A percentile compares a stretch with the other conserved stretches of the same genome.
Conservation (phyloP, 2,329 filamentous ascomycete genomes). For the Exutisphaerella laricina region DNA sequence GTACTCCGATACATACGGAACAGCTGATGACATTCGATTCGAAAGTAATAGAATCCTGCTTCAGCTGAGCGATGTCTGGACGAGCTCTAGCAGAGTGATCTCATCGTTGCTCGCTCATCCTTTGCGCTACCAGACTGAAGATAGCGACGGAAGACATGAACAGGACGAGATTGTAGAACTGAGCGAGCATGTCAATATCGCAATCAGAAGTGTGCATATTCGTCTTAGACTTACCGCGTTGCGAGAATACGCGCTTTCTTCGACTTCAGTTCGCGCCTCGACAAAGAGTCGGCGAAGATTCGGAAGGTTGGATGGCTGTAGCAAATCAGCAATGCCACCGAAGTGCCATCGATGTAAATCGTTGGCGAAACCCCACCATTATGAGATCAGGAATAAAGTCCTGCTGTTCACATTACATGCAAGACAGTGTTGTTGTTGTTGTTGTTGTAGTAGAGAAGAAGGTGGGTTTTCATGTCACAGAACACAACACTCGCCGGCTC, state of each 20-base stretch:
- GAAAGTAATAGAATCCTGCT: not conserved
- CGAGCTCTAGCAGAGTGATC: not conserved
- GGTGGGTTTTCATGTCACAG: too few species aligned
- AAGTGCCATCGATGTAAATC: too few species aligned
- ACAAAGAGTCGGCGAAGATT: constrained; percentile 96
- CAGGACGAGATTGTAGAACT: constrained; percentile 97
- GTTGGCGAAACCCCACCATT: too few species aligned
- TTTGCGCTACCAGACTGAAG: constrained; percentile 88
- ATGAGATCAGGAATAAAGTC: too few species aligned
- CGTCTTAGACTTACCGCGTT: constrained; percentile 65
- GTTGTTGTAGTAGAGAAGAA: too few species aligned
- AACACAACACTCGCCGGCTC: too few species aligned
- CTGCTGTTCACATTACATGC: too few species aligned
- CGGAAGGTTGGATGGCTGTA: constrained; percentile 67
- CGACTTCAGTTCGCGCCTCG: constrained; percentile 83
- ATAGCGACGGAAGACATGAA: constrained; percentile 96
- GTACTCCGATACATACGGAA: too few species aligned
- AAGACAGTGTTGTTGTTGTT: too few species aligned
- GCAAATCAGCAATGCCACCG: not conserved
- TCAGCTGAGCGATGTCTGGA: not conserved
- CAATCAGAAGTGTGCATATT: not conserved
- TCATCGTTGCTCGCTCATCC: constrained; percentile 52
- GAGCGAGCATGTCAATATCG: constrained; percentile 4
- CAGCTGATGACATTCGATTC: too few species aligned
- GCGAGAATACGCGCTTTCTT: constrained; percentile 90